These are phyloP conservation scores for Scenedesmus sp. DNA, from an alignment of 163 green algal species.

Conservation along the genomic window DNA sequence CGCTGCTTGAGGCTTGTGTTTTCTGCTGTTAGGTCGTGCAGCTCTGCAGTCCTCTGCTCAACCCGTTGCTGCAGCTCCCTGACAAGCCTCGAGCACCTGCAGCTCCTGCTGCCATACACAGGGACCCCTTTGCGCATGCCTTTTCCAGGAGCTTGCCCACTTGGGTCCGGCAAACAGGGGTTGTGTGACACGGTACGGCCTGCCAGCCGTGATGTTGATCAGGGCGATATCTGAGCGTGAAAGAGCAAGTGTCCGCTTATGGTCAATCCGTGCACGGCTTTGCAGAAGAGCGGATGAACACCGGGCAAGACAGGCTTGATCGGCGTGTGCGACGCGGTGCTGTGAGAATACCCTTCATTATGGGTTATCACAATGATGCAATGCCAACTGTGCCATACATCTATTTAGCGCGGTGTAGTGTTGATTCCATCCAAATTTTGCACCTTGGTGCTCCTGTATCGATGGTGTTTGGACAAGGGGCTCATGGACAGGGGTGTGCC, in stretches of 20 bases:
- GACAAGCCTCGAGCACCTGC: background rate
- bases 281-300: background rate
- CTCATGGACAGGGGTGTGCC: too few species aligned
- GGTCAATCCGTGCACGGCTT: background rate
- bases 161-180: background rate
- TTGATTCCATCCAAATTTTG: too few species aligned
- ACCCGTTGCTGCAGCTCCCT: constrained; percentile 1
- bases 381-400: too few species aligned
- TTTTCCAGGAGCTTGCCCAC: background rate
- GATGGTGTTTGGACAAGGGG: too few species aligned
- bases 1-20: background rate
- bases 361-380: too few species aligned
- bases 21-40: background rate
- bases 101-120: background rate
- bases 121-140: background rate
- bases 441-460: too few species aligned
- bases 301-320: background rate
- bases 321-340: too few species aligned
- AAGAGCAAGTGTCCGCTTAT: background rate
- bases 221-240: too few species aligned
- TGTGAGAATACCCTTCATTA: too few species aligned
- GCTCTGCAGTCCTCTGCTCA: background rate
- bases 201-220: background rate
- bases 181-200: background rate
- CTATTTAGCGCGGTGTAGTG: too few species aligned